These are phyloP conservation scores for Phyllosticta citribraziliensis DNA, from an alignment of 2,329 filamentous ascomycete species.

Conservation along the genomic window DNA sequence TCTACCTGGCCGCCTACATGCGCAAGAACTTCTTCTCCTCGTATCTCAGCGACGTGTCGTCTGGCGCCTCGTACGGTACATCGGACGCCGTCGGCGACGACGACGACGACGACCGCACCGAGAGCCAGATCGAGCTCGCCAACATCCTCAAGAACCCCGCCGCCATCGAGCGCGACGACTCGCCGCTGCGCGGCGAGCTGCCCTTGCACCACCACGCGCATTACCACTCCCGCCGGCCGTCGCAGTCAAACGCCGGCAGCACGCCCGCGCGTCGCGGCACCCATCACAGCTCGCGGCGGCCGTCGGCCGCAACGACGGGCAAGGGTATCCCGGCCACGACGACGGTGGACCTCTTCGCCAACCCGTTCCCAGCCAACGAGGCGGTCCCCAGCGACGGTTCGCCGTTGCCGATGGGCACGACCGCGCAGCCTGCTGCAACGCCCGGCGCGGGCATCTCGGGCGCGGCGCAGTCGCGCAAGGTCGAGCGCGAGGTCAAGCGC, in stretches of 20 bases:
- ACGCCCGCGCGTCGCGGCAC: too few species aligned
- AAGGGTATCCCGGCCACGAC: background rate
- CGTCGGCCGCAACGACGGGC: background rate
- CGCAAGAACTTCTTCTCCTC: background rate
- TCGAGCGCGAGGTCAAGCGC: slow-evolving; percentile 15
- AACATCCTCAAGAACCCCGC: slow-evolving; percentile 2
- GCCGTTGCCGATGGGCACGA: background rate
- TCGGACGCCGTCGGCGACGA: background rate
- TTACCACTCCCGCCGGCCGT: background rate
- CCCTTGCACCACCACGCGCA: background rate
- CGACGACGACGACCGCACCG: background rate
- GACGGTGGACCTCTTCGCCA: background rate
- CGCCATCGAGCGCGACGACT: background rate
- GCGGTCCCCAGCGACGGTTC: background rate
- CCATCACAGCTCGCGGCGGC: background rate
- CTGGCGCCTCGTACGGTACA: background rate
- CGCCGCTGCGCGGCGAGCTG: background rate
- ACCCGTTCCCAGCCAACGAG: background rate
- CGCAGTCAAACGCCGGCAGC: background rate
- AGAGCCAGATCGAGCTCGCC: background rate
- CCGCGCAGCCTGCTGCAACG: background rate
- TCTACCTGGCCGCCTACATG: slow-evolving; percentile 33
- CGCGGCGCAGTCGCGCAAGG: slow-evolving; percentile 4
- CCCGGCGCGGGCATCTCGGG: slow-evolving; percentile 2
- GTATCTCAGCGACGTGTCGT: background rate